Conservation (phyloP, 2,329 filamentous ascomycete genomes). For the Alternaria longipes region DNA sequence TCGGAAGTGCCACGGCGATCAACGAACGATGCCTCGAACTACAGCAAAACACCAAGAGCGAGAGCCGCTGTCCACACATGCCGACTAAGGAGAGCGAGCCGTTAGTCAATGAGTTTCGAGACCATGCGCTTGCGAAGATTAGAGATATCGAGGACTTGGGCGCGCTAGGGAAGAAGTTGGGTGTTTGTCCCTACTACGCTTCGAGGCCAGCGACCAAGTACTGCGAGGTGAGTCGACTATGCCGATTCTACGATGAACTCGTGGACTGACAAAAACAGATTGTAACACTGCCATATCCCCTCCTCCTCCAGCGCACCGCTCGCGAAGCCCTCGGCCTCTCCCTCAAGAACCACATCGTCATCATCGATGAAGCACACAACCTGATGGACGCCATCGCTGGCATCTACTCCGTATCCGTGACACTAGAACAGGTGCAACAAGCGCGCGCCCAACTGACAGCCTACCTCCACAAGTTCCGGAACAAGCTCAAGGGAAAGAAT, state of each 20-base stretch:
- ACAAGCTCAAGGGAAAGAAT: slow-evolving; percentile 88
- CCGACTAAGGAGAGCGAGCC: slow-evolving; percentile 79
- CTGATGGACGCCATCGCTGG: slow-evolving; percentile 93
- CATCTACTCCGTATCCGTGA: slow-evolving; percentile 83
- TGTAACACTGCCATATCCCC: slow-evolving; percentile 88
- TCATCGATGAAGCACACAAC: slow-evolving; percentile 97
- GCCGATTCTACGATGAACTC: neutral
- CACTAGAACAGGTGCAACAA: slow-evolving; percentile 74
- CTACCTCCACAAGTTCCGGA: slow-evolving; percentile 89
- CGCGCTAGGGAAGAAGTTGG: slow-evolving; percentile 76
- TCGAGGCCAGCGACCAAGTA: slow-evolving; percentile 82
- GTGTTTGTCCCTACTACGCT: slow-evolving; percentile 96
- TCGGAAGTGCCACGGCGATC: slow-evolving; percentile 78
- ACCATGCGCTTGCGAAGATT: slow-evolving; percentile 82
- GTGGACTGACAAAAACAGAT: slow-evolving; percentile 61
- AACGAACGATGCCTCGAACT: slow-evolving; percentile 93
- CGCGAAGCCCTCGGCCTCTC: slow-evolving; percentile 88
- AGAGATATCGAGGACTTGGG: slow-evolving; percentile 94
- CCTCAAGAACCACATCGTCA: slow-evolving; percentile 86
- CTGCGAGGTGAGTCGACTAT: slow-evolving; percentile 67
- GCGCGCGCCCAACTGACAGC: slow-evolving; percentile 78
- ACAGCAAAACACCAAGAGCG: slow-evolving; percentile 72
- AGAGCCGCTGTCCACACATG: slow-evolving; percentile 78
- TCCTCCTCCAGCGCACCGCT: slow-evolving; percentile 86
- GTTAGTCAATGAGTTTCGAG: slow-evolving; percentile 81